Conservation (phyloP, 371 early-diverging fungal genomes). For the Blastocladiella emersonii region DNA sequence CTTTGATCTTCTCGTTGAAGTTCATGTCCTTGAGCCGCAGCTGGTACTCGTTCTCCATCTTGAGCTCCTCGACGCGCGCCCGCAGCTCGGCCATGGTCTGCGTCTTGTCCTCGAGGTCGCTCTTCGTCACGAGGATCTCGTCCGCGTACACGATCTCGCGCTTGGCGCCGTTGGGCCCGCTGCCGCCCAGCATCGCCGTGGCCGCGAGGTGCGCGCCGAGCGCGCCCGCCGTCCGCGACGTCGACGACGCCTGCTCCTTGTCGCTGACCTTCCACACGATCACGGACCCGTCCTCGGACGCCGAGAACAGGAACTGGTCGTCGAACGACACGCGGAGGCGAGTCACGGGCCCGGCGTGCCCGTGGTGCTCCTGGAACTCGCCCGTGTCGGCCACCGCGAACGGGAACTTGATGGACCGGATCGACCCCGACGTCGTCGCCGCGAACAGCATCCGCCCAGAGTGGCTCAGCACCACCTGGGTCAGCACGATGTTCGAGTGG, state of each 20-base stretch:
- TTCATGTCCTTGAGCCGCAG: slow-evolving; percentile 39
- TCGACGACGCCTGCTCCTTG: slow-evolving; percentile 14
- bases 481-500: slow-evolving; percentile 20
- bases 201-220: neutral
- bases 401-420: slow-evolving; percentile 27
- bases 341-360: slow-evolving; percentile 25
- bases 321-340: slow-evolving; percentile 24
- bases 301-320: slow-evolving; percentile 32
- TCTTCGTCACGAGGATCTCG: slow-evolving; percentile 37
- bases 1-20: slow-evolving; percentile 38
- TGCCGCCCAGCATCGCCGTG: slow-evolving; percentile 8
- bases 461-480: slow-evolving; percentile 29
- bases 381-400: slow-evolving; percentile 15
- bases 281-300: slow-evolving; percentile 28
- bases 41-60: slow-evolving; percentile 44
- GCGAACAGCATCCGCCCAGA: slow-evolving; percentile 39
- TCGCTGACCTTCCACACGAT: slow-evolving; percentile 27
- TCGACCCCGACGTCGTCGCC: slow-evolving; percentile 13
- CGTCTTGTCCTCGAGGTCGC: slow-evolving; percentile 35
- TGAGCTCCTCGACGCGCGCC: slow-evolving; percentile 29
- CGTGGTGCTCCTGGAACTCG: slow-evolving; percentile 34
- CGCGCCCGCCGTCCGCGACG: neutral
- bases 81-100: slow-evolving; percentile 26
- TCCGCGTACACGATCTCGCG: slow-evolving; percentile 23
- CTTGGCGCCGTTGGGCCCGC: neutral